Evolutionary conservation across 106 monocot species (phyloP).

Genomic region (Acorus calamus): DNA sequence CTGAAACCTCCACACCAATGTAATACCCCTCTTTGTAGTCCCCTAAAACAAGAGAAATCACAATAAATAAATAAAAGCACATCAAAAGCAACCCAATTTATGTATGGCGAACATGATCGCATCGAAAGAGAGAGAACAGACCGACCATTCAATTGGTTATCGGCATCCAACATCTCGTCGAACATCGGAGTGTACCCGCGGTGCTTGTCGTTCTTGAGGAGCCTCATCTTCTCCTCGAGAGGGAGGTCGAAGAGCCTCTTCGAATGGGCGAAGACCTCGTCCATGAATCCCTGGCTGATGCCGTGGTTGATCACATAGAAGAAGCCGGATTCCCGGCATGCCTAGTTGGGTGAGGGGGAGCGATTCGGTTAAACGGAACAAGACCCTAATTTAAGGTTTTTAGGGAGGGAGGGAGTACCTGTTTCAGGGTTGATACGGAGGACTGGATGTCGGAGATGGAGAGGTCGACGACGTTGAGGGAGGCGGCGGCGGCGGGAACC

Average conservation of each 20-base stretch:
- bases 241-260: conserved; percentile 2
- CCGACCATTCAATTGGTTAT: too few species aligned
- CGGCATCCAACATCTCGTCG: too few species aligned
- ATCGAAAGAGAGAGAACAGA: too few species aligned
- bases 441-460: conserved; percentile 13
- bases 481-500: not conserved
- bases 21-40: too few species aligned
- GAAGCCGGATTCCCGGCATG: not conserved
- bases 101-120: too few species aligned
- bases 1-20: too few species aligned
- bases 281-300: not conserved
- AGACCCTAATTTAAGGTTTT: not conserved
- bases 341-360: not conserved
- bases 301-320: conserved; percentile 2
- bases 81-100: too few species aligned
- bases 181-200: too few species aligned
- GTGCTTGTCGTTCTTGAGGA: too few species aligned
- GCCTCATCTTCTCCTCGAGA: conserved; percentile 8
- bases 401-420: conserved; percentile 6
- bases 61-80: too few species aligned
- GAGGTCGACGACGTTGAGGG: conserved; percentile 21
- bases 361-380: not conserved
- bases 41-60: too few species aligned
- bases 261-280: not conserved
- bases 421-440: conserved; percentile 22